Evolutionary conservation across 371 early-diverging fungal species (phyloP).

Genomic region (Mortierella sp.): DNA sequence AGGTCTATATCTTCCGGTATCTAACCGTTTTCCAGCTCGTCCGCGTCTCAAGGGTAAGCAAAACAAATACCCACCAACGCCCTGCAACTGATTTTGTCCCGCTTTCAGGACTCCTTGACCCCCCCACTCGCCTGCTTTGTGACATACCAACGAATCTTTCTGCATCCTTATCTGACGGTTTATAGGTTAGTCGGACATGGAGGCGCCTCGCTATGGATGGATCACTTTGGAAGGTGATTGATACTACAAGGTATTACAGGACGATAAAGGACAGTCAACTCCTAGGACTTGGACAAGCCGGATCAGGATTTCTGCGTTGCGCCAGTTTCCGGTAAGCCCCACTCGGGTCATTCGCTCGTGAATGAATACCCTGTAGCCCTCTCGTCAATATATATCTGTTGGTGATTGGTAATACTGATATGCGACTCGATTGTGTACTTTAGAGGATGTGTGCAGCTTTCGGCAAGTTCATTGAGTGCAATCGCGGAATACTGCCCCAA

Average conservation of each 20-base stretch:
- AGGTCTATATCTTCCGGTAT: slow-evolving; percentile 43
- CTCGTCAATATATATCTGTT: not conserved
- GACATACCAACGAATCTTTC: no score
- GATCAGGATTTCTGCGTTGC: slow-evolving; percentile 61
- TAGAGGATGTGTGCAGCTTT: slow-evolving; percentile 70
- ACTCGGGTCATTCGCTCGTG: no score
- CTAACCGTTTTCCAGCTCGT: slow-evolving; percentile 44
- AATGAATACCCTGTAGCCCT: no score
- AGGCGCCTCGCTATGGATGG: slow-evolving; percentile 61
- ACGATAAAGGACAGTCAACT: slow-evolving; percentile 60
- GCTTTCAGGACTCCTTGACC: no score
- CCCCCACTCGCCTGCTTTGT: no score
- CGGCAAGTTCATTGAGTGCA: slow-evolving; percentile 58
- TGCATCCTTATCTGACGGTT: no score
- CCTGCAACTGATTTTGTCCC: no score
- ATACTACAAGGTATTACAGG: slow-evolving; percentile 62
- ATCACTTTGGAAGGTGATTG: slow-evolving; percentile 62
- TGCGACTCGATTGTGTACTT: not conserved
- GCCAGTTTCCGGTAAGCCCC: slow-evolving; percentile 68
- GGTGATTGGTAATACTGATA: not conserved
- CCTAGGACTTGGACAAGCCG: slow-evolving; percentile 56
- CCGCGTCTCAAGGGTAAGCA: slow-evolving; percentile 38
- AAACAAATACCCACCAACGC: no score
- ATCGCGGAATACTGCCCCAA: slow-evolving; percentile 65
- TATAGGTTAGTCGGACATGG: slow-evolving; percentile 56